Evolutionary conservation across 441 rosid species (phyloP), one percentile per base, ranked within the genome.

Genomic region (Aleurites moluccanus): DNA sequence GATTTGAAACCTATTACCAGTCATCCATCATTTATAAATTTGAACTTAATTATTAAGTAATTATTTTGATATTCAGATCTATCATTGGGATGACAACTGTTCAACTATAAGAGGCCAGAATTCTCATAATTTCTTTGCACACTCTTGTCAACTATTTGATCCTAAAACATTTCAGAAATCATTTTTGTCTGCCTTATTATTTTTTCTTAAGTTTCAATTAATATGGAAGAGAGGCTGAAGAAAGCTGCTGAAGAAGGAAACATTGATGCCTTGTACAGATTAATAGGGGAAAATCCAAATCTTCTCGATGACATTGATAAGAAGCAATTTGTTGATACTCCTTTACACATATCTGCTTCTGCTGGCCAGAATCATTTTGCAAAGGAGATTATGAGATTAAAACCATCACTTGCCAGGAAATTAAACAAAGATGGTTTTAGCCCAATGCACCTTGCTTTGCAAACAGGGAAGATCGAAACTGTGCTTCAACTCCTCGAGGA

Each of bases 331-430:
- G 14, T 69, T 11, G 35, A 75, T 33, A 83, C 80, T 57, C 85
- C 87, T 42, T 64, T 83, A 60, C 88, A 83, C 52, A 60, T 64
- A 14, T 82, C 88, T 52, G 75, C 78, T 28, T 30, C 5, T 16
- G 66, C 57, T 4, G 85, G 88, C 1, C 52, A 75, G 33, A 68
- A 64, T 57, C 72, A 73, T 64, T 82, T 65, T 4, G 81, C 82
- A 18, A 67, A 59, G 75, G 85, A 86, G 42, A 55, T 82, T 4
- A 75, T 80, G 74, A 77, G 68, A 45, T 25, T 83, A 53, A 62
- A 74, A 30, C 85, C 85, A 4, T 78, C 80, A 7, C 82, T 83
- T 70, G 69, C 71, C 20, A 61, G 67, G 21, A 71, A 77, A 27
- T 28, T 18, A 27, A 72, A 74, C 62, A 52, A 1, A 35, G 49